Conservation (phyloP, 1,284 basidiomycete species). For the Trichosporon sp. region DNA sequence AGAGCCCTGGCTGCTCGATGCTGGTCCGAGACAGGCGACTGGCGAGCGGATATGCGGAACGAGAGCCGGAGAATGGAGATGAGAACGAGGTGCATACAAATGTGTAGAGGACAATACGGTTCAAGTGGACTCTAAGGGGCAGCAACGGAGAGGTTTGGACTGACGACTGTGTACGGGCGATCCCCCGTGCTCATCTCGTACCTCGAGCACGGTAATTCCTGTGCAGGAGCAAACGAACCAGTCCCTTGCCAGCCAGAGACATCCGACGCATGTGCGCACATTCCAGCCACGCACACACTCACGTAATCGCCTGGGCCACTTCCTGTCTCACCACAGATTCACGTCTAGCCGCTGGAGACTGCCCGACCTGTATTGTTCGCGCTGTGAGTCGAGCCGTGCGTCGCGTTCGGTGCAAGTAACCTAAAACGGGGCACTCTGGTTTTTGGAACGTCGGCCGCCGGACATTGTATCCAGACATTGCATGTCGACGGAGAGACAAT, state of each 20-base stretch:
- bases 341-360: not conserved
- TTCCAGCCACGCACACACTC: not conserved
- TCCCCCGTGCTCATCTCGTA: not conserved
- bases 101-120: too few species aligned
- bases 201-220: not conserved
- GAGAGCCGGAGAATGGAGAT: not conserved
- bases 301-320: not conserved
- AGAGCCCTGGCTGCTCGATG: not conserved
- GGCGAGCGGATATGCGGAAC: not conserved
- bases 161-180: not conserved
- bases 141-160: too few species aligned
- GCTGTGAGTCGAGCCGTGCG: not conserved
- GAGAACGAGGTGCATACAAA: too few species aligned
- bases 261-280: not conserved
- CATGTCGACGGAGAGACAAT: too few species aligned
- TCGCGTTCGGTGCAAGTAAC: not conserved
- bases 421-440: not conserved
- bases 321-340: not conserved
- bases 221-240: not conserved
- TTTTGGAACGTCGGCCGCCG: not conserved
- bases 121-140: too few species aligned
- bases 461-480: too few species aligned
- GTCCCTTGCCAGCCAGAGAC: not conserved
- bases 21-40: not conserved
- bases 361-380: not conserved